Evolutionary conservation across 305 asterid genomes (phyloP).

Genomic region (Lippia alba): DNA sequence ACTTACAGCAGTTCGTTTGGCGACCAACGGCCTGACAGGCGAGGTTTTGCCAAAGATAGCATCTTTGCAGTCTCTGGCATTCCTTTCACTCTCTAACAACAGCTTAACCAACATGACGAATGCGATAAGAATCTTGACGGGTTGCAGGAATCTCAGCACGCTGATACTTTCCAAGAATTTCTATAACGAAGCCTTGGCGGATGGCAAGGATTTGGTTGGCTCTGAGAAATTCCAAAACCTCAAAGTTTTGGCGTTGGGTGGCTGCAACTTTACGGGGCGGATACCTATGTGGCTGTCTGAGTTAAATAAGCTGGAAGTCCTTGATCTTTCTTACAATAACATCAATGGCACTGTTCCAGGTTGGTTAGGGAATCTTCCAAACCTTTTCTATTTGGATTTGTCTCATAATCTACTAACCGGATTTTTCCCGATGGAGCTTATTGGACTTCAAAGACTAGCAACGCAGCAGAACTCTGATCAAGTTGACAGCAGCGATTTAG

Average conservation of each 20-base stretch:
- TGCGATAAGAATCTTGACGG: constrained; percentile 64
- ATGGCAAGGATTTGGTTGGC: constrained; percentile 42
- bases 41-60: constrained; percentile 61
- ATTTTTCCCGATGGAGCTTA: constrained; percentile 64
- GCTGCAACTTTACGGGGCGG: constrained; percentile 68
- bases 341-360: constrained; percentile 72
- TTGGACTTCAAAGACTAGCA: constrained; percentile 58
- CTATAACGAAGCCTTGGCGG: constrained; percentile 65
- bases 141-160: constrained; percentile 76
- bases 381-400: constrained; percentile 90
- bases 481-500: constrained; percentile 60
- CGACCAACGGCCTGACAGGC: constrained; percentile 69
- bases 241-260: constrained; percentile 78
- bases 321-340: constrained; percentile 69
- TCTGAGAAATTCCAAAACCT: constrained; percentile 55
- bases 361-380: constrained; percentile 68
- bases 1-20: constrained; percentile 77
- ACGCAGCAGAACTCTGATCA: constrained; percentile 53
- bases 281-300: constrained; percentile 70
- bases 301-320: constrained; percentile 69
- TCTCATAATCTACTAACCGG: constrained; percentile 70
- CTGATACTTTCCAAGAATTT: constrained; percentile 74
- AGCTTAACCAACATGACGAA: constrained; percentile 64
- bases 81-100: constrained; percentile 88
- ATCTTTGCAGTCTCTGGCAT: constrained; percentile 66